phyloP scores from a whole-genome alignment of 805 yeast genomes.

The Teunomyces pallodes region DNA sequence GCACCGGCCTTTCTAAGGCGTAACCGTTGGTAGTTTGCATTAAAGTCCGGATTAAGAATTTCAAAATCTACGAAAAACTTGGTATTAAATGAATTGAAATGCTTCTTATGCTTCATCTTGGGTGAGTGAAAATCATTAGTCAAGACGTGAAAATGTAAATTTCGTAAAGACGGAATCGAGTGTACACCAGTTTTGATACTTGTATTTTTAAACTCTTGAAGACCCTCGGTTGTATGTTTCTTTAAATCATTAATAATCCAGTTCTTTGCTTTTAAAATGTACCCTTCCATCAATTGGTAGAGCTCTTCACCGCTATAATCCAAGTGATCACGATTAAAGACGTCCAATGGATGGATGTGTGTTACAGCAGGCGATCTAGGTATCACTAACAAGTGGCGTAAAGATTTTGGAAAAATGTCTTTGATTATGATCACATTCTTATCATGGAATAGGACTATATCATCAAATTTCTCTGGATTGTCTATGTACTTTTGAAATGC shows the following conservation, averaged over 20 bases:
- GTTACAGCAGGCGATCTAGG: conserved; percentile 49
- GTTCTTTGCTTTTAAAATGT: conserved; percentile 36
- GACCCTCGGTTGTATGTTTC: conserved; percentile 12
- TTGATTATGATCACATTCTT: conserved; percentile 52
- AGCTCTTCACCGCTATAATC: conserved; percentile 17
- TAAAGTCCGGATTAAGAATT: conserved; percentile 30
- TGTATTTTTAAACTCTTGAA: conserved; percentile 16
- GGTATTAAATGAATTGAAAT: conserved; percentile 70
- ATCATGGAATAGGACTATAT: conserved; percentile 45
- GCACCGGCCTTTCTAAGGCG: background rate
- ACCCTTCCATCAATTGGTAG: conserved; percentile 24
- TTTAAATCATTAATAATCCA: conserved; percentile 20
- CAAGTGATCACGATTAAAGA: conserved; percentile 31
- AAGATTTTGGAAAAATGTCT: conserved; percentile 65
- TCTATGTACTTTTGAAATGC: conserved; percentile 50
- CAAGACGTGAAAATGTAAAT: conserved; percentile 72
- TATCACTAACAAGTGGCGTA: conserved; percentile 57
- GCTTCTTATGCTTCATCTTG: conserved; percentile 57
- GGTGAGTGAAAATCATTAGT: conserved; percentile 60
- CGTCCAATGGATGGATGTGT: conserved; percentile 49
- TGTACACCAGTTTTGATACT: conserved; percentile 62
- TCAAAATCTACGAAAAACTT: conserved; percentile 59
- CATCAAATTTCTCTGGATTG: conserved; percentile 39
- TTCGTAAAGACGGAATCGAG: conserved; percentile 64
- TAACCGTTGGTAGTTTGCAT: conserved; percentile 3